phyloP scores from a whole-genome alignment of 2,329 filamentous ascomycete species.

The Colletotrichum lupini region DNA sequence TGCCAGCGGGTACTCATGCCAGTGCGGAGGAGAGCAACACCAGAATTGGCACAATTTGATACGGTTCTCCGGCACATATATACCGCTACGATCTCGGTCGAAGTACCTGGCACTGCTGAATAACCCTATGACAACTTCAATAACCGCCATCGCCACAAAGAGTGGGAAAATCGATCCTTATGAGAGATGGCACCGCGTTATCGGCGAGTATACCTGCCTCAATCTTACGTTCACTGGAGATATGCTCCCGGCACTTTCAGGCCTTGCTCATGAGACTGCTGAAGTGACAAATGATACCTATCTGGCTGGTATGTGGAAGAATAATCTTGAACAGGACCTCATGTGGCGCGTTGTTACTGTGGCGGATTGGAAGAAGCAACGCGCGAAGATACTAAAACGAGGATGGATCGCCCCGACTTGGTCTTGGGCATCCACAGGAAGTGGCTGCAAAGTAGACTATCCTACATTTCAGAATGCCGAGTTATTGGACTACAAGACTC shows the following conservation, averaged over 20 bases:
- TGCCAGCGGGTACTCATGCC: not conserved
- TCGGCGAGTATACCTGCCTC: slow-evolving; percentile 17
- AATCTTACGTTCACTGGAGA: slow-evolving; percentile 11
- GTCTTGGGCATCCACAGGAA: slow-evolving; percentile 19
- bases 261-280: not conserved
- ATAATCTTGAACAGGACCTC: slow-evolving; percentile 6
- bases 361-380: not conserved
- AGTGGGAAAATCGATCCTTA: slow-evolving; percentile 5
- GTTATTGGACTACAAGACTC: not conserved
- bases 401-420: slow-evolving; percentile 15
- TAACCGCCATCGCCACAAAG: not conserved
- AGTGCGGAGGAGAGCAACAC: slow-evolving; percentile 10
- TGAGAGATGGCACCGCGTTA: slow-evolving; percentile 12
- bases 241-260: slow-evolving; percentile 18
- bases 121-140: not conserved
- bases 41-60: slow-evolving; percentile 11
- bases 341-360: slow-evolving; percentile 10
- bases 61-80: not conserved
- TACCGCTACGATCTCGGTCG: not conserved
- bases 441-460: slow-evolving; percentile 11
- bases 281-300: not conserved
- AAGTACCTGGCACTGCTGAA: not conserved
- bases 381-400: not conserved
- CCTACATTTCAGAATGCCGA: not conserved
- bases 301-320: not conserved